phyloP scores from a whole-genome alignment of 2,329 filamentous ascomycete genomes.

The Colletotrichum kahawae region DNA sequence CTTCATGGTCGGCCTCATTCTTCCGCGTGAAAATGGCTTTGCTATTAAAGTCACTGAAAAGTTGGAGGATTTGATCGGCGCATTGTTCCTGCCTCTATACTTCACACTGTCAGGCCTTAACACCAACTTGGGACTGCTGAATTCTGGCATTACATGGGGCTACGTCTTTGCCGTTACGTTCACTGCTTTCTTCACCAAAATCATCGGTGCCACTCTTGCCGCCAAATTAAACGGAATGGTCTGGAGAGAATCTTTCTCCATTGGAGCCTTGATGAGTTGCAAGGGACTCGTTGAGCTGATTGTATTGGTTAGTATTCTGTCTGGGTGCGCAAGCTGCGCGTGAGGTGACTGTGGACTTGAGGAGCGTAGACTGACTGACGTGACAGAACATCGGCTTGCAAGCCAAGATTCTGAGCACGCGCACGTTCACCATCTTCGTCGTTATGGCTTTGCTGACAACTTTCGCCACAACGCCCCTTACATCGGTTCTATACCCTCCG shows the following conservation, averaged over 20 bases:
- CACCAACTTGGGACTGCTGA: constrained; percentile 84
- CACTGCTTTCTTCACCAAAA: constrained; percentile 85
- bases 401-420: constrained; percentile 78
- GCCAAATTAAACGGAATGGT: constrained; percentile 78
- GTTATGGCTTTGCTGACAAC: constrained; percentile 92
- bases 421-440: constrained; percentile 92
- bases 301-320: constrained; percentile 70
- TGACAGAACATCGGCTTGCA: constrained; percentile 73
- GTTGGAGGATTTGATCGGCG: constrained; percentile 87
- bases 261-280: constrained; percentile 93
- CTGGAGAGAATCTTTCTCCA: constrained; percentile 89
- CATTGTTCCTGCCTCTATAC: constrained; percentile 87
- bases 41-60: constrained; percentile 92
- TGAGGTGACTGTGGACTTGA: background rate
- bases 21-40: constrained; percentile 88
- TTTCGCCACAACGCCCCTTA: constrained; percentile 81
- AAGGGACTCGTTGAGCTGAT: constrained; percentile 95
- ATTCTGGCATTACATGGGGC: constrained; percentile 84
- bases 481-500: constrained; percentile 74
- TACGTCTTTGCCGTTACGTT: constrained; percentile 85
- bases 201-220: constrained; percentile 80
- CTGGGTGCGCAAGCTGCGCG: background rate
- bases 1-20: constrained; percentile 88
- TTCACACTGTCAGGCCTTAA: constrained; percentile 91
- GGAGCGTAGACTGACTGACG: background rate